Evolutionary conservation across 148 eudicot species (phyloP), one percentile per base, ranked within the genome.

Genomic region (Beta vulgaris): DNA sequence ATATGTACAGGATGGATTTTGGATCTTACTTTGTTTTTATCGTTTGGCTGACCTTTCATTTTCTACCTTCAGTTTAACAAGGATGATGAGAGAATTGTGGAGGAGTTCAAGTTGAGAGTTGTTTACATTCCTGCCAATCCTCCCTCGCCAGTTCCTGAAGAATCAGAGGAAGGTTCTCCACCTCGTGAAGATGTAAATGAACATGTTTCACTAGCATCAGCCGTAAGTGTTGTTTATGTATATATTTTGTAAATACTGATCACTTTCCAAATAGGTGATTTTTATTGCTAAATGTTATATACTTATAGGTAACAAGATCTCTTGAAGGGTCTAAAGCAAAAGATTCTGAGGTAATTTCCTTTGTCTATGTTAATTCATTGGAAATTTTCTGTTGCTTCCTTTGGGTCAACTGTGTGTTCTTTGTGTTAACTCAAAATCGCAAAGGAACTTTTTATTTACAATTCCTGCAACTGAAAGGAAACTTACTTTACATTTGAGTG

Each of bases 101-200:
- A 88, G 76, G 96, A 93, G 85, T 84, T 86, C 79, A 91, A 86
- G 73, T 79, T 93, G 79, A 85, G 91, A 83, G 98, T 93, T 75
- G 80, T 87, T 57, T 91, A 84, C 53, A 75, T 93, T 76, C 91
- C 91, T 67, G 95, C 91, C 9, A 91, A 93, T 66, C 98, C 97
- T 77, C 98, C 98, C 28, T 93, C 98, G 35, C 98, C 98, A 25
- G 98, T 93, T 59, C 91, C 94, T 12, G 97, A 91, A 84, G 97
- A 87, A 81, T 86, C 93, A 21, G 98, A 93, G 78, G 97, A 91
- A 85, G 97, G 87, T 55, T 87, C 90, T 82, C 90, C 98, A 65
- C 87, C 95, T n/a, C 85, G 83, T 74, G 98, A 90, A 65, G 86
- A 84, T 80, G 90, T 84, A 69, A 73, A 78, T 62, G 87, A 86